Evolutionary conservation across 2,329 filamentous ascomycete genomes (phyloP).

Genomic region (Colletotrichum sublineola): DNA sequence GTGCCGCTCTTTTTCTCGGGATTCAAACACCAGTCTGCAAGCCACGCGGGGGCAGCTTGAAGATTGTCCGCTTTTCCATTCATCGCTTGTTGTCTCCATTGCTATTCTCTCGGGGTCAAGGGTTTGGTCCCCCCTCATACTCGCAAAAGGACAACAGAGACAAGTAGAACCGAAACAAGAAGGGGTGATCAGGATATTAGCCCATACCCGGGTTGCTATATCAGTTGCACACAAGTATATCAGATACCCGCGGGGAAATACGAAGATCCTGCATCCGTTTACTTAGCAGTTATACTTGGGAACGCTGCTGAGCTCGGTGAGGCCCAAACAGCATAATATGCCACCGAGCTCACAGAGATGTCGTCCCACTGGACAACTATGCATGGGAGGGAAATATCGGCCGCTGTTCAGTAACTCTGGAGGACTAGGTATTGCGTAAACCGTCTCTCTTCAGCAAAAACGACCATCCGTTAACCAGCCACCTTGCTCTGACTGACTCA

Average conservation of each 20-base stretch:
- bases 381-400: background rate
- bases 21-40: background rate
- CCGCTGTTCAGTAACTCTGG: background rate
- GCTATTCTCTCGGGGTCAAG: background rate
- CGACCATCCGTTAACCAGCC: background rate
- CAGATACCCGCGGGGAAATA: background rate
- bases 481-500: background rate
- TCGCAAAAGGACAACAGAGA: background rate
- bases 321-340: conserved; percentile 2
- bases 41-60: background rate
- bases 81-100: background rate
- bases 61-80: too few species aligned
- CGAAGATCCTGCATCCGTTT: background rate
- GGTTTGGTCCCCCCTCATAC: background rate
- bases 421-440: background rate
- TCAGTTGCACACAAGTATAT: background rate
- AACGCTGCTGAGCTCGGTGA: background rate
- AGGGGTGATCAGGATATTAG: background rate
- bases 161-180: background rate
- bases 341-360: conserved; percentile 7
- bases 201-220: background rate
- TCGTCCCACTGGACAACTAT: background rate
- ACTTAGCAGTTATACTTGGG: background rate
- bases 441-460: background rate
- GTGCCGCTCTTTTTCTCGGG: background rate